Conservation (phyloP, 2,329 filamentous ascomycete species). For the Xylaria polymorpha region DNA sequence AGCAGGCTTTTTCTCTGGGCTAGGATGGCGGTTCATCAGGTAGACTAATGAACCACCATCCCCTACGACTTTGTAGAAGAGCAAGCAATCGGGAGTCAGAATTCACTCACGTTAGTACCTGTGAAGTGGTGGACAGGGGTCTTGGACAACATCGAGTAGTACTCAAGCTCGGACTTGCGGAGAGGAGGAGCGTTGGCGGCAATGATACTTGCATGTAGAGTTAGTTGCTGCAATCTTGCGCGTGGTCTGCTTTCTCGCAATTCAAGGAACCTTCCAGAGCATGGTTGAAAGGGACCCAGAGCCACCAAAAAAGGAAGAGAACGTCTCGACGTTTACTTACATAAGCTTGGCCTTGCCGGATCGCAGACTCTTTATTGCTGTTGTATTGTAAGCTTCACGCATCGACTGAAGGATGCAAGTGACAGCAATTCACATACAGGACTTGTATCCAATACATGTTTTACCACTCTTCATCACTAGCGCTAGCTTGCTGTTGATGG, state of each 20-base stretch:
- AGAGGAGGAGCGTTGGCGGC: slow-evolving; percentile 97
- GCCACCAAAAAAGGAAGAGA: not conserved
- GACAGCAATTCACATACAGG: slow-evolving; percentile 55
- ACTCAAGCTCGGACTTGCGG: slow-evolving; percentile 90
- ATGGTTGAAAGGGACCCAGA: no score
- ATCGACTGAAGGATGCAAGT: slow-evolving; percentile 6
- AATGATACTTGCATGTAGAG: slow-evolving; percentile 69
- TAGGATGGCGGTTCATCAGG: slow-evolving; percentile 24
- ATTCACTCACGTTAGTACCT: slow-evolving; percentile 94
- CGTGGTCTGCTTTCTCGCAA: not conserved
- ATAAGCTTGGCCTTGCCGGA: slow-evolving; percentile 99
- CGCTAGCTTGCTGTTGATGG: slow-evolving; percentile 60
- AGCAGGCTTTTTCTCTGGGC: slow-evolving; percentile 91
- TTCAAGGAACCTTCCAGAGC: not conserved
- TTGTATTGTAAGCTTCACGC: slow-evolving; percentile 23
- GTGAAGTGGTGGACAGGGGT: slow-evolving; percentile 96
- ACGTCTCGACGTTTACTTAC: not conserved
- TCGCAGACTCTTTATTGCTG: slow-evolving; percentile 83
- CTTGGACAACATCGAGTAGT: slow-evolving; percentile 93
- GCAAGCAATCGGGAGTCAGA: slow-evolving; percentile 3
- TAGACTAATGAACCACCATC: slow-evolving; percentile 22
- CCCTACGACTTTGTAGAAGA: slow-evolving; percentile 29
- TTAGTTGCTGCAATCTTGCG: not conserved
- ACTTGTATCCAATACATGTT: slow-evolving; percentile 93
- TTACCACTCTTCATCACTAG: slow-evolving; percentile 58